These are phyloP conservation scores for Aspergillus spinulosporus DNA, from an alignment of 2,329 filamentous ascomycete species.

Conservation along the genomic window DNA sequence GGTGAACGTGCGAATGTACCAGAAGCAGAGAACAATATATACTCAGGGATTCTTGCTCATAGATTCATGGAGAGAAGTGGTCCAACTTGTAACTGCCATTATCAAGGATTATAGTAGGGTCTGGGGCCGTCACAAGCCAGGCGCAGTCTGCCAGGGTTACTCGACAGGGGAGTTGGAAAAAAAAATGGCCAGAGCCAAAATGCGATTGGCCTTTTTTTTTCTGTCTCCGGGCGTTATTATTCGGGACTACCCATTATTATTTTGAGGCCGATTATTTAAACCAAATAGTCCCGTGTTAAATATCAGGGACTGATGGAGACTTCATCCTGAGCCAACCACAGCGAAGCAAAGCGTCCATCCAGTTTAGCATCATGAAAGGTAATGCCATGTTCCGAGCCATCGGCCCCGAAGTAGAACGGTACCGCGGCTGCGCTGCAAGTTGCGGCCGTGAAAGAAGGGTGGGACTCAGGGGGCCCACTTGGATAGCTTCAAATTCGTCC, in stretches of 20 bases:
- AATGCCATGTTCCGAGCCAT: conserved; percentile 2
- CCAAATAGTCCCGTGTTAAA: conserved; percentile 1
- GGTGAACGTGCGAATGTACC: conserved; percentile 2
- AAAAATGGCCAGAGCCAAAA: background rate
- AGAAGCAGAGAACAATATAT: conserved; percentile 18
- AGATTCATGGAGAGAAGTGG: conserved; percentile 20
- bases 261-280: background rate
- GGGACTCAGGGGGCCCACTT: conserved; percentile 10
- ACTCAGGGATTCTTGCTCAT: conserved; percentile 16
- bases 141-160: conserved; percentile 18
- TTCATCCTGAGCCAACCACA: conserved; percentile 10
- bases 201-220: conserved; percentile 12
- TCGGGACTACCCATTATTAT: conserved; percentile 5
- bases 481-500: background rate
- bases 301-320: conserved; percentile 13
- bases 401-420: conserved; percentile 13
- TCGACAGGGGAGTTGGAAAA: conserved; percentile 17
- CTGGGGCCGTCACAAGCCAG: conserved; percentile 27
- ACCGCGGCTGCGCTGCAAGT: conserved; percentile 14
- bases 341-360: background rate
- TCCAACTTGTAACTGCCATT: conserved; percentile 19
- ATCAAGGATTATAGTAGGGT: conserved; percentile 17
- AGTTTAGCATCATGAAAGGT: conserved; percentile 15
- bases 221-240: conserved; percentile 9
- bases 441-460: conserved; percentile 17